Evolutionary conservation across 805 yeast genomes (phyloP), one percentile per base, ranked within the genome.

Genomic region (Ogataea paraovalis): DNA sequence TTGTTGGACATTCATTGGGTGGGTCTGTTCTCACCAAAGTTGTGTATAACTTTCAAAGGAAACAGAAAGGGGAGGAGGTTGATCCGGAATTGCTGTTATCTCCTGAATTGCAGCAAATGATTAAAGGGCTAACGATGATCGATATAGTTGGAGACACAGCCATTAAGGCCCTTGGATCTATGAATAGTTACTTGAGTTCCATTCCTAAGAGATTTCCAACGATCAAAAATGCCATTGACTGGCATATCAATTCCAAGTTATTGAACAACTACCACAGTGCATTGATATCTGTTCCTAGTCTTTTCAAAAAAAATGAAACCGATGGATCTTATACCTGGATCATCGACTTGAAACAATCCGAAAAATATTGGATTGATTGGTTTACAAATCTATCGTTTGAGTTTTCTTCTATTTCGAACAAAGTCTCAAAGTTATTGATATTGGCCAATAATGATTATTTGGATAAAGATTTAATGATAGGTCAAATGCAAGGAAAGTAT

Each of bases 81-180:
- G 39, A 18, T 2, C 45, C 30, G 21, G 38, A n/a, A 3, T 39
- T 39, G 30, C 12, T 23, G 19, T n/a, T 39, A 23, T 16, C 41
- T 22, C 30, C 30, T 2, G 34, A 28, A 62, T 18, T 60, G 41
- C 36, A 57, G 56, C 28, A 44, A 4, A 53, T 58, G 18, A 61
- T 87, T 2, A 72, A 76, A 32, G 99, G 98, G 0, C 66, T 94
- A 2, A 76, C 79, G 0, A 81, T 91, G 73, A 67, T 94, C 16
- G 99, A 94, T 65, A 94, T 94, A 2, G 97, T 94, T 1, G 99
- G 94, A 61, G 98, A 91, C 49, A 84, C 94, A 0, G 97, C 98
- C 0, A 73, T 85, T 2, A 74, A 76, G 34, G 82, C 96, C 0
- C 68, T 94, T 5, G 58, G 61, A 3, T 71, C 80, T 4, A 91